phyloP scores from a whole-genome alignment of 192 early-diverging fungal species.

The Coemansia sp. region DNA sequence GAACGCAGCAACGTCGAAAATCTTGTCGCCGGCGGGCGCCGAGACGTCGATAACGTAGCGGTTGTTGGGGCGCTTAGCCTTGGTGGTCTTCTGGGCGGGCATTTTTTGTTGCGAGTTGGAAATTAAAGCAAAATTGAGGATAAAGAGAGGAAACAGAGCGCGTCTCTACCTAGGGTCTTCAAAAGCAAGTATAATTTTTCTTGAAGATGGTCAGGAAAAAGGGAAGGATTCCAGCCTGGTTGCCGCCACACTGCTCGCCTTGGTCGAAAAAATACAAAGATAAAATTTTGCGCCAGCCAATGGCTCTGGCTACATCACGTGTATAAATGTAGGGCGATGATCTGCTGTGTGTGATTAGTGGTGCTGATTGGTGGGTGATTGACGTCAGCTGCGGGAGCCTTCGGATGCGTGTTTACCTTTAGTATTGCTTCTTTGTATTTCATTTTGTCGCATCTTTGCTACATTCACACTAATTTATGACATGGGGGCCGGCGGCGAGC shows the following conservation, averaged over 20 bases:
- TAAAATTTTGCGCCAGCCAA: neutral
- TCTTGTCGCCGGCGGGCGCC: conserved; percentile 88
- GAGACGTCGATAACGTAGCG: conserved; percentile 95
- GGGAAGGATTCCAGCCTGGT: conserved; percentile 9
- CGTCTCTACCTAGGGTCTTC: conserved; percentile 52
- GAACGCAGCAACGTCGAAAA: conserved; percentile 95
- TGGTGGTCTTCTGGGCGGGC: conserved; percentile 46
- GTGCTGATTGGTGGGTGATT: neutral
- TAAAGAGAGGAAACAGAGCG: conserved; percentile 20
- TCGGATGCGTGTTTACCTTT: neutral
- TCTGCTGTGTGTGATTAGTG: neutral
- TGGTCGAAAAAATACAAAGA: neutral
- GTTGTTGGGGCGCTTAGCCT: conserved; percentile 62
- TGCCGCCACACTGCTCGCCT: neutral
- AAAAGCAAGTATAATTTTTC: conserved; percentile 8
- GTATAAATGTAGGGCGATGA: conserved; percentile 12
- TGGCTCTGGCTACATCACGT: neutral
- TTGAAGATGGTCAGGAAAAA: conserved; percentile 50
- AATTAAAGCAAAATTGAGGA: conserved; percentile 7
- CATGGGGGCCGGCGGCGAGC: conserved; percentile 8
- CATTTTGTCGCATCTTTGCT: neutral
- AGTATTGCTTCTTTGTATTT: neutral
- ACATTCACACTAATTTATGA: neutral
- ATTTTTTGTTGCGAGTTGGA: conserved; percentile 15
- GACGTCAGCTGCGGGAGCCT: neutral